phyloP scores from a whole-genome alignment of 163 green algal species.

The Scenedesmus sp. region DNA sequence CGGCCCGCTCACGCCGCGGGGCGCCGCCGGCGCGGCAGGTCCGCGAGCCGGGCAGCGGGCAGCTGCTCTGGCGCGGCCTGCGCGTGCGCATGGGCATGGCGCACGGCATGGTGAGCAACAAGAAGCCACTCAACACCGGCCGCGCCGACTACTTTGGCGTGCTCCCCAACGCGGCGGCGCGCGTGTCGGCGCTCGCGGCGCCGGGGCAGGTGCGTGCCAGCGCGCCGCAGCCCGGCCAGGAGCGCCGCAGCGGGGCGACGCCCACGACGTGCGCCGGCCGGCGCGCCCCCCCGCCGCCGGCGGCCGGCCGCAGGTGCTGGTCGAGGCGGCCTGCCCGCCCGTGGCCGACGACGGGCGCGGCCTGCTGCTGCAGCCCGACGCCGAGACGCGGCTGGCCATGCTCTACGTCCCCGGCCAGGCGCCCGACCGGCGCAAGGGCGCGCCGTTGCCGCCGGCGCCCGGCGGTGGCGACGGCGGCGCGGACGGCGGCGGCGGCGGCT shows the following conservation, averaged over 20 bases:
- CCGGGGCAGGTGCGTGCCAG: constrained; percentile 70
- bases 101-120: constrained; percentile 65
- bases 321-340: neutral
- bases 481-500: too few species aligned
- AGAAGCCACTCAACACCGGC: constrained; percentile 85
- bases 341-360: neutral
- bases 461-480: too few species aligned
- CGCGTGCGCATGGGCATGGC: constrained; percentile 81
- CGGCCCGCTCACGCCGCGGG: too few species aligned
- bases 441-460: too few species aligned
- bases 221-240: neutral
- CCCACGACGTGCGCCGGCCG: too few species aligned
- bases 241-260: too few species aligned
- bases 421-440: neutral
- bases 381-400: neutral
- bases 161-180: constrained; percentile 82
- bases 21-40: neutral
- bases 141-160: constrained; percentile 88
- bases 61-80: constrained; percentile 74
- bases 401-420: neutral
- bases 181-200: constrained; percentile 70
- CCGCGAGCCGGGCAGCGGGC: constrained; percentile 7
- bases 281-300: too few species aligned
- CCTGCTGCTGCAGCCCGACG: neutral
- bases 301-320: neutral